Base-by-base conservation (phyloP, 2,329 filamentous ascomycete genomes). In the Bipolaris gigantea region DNA sequence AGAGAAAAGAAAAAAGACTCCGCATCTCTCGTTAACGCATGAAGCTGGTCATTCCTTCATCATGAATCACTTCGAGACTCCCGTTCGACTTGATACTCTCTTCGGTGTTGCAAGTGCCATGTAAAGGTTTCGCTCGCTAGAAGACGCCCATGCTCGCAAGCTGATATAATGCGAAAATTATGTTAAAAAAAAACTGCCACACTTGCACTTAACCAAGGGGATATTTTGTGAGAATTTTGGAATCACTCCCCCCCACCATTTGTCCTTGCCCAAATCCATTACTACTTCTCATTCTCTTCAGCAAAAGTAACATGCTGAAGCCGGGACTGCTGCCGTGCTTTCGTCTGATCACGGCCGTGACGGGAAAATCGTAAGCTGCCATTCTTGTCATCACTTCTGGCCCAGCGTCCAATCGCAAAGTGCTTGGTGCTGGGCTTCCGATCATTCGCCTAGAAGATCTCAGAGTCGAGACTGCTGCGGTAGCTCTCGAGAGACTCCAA, bases 391-490 rank as follows among this genome's bases (percentile, higher is more conserved):
- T 51, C 45, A 38, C 42, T 43, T 25, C 35, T 15, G n/a, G 44
- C 43, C 47, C 38, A 50, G 33, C 21, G 15, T 18, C 42, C 19
- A 21, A 48, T 18, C 1, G 38, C 46, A 25, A 39, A 39, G 7
- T 33, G 34, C 44, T 43, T 43, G 18, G 11, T 16, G 32, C 41
- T 38, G 11, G 51, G 45, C 11, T 48, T 56, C 19, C 35, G 35
- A 46, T 48, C 27, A 13, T 48, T 52, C 47, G 43, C 39, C 55
- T 68, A 74, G 50, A 74, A 74, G 21, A 64, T 73, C 57, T 74
- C 72, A 3, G 68, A 70, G 35, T 74, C 72, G 34, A 72, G 60
- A 55, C 68, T 73, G 56, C 67, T 72, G 18, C 66, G 58, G 50
- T 73, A 73, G 43, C 65, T 69, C 46, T 69, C 57, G 7, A 74